Evolutionary conservation across 345 rosid species (phyloP).

Genomic region (Heritiera littoralis): DNA sequence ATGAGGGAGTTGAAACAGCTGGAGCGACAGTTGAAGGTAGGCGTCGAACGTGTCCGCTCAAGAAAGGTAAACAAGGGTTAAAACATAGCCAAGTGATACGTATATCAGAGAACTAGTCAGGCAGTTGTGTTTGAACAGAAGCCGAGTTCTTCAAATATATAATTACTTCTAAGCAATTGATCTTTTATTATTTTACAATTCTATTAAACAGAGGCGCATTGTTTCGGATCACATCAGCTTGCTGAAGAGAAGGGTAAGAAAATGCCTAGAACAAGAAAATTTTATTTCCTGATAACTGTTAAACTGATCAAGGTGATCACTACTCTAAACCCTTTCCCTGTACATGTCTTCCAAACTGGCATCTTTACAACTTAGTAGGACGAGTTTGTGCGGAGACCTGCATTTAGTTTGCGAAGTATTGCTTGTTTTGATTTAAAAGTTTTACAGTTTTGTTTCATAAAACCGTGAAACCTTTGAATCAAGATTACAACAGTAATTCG

Average conservation of each 20-base stretch:
- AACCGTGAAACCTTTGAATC: too few species aligned
- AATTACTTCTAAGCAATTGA: too few species aligned
- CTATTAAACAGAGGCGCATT: slow-evolving; percentile 39
- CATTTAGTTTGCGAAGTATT: too few species aligned
- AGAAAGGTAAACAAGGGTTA: slow-evolving; percentile 36
- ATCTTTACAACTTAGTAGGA: too few species aligned
- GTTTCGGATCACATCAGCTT: slow-evolving; percentile 40
- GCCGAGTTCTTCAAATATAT: too few species aligned
- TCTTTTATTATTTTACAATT: background rate
- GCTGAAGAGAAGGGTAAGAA: slow-evolving; percentile 48
- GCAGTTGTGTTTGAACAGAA: background rate
- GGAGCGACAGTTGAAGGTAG: slow-evolving; percentile 48
- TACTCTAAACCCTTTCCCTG: background rate
- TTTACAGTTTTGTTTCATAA: too few species aligned
- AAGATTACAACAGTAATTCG: too few species aligned
- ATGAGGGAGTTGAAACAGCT: slow-evolving; percentile 55
- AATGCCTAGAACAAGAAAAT: background rate
- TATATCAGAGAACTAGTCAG: background rate
- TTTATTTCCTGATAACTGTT: background rate
- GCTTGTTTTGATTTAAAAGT: too few species aligned
- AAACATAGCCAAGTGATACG: background rate
- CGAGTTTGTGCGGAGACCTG: too few species aligned
- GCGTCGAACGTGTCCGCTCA: slow-evolving; percentile 53
- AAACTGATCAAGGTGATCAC: background rate
- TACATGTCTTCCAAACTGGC: too few species aligned